A percentile compares a stretch with the other conserved stretches of the same genome.
Evolutionary conservation across 257 asterid genomes (phyloP).

Genomic region (Solanum pimpinellifolium): DNA sequence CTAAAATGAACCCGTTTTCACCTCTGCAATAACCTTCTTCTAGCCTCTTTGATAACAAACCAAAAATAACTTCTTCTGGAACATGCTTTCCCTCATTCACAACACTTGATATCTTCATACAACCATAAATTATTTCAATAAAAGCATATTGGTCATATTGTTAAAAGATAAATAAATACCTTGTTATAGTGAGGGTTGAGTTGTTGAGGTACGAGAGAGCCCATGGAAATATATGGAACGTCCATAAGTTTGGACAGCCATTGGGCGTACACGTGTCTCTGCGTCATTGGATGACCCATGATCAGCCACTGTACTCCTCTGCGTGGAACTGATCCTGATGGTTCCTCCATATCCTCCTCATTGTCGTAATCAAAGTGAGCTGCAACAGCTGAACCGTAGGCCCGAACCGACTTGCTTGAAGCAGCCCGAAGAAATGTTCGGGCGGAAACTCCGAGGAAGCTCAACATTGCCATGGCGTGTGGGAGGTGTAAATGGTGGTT

Average conservation of each 20-base stretch:
- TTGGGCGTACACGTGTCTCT: slow-evolving; percentile 70
- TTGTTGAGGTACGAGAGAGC: slow-evolving; percentile 73
- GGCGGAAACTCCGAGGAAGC: slow-evolving; percentile 41
- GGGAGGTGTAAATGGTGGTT: background rate
- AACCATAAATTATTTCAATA: background rate
- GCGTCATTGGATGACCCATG: slow-evolving; percentile 73
- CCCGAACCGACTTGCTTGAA: slow-evolving; percentile 7
- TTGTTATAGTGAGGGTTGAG: slow-evolving; percentile 64
- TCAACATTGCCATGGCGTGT: slow-evolving; percentile 42
- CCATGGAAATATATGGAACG: slow-evolving; percentile 91
- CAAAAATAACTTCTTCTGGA: slow-evolving; percentile 66
- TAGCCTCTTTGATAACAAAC: slow-evolving; percentile 66
- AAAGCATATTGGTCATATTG: background rate
- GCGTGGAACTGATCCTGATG: slow-evolving; percentile 42
- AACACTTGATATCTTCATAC: slow-evolving; percentile 49
- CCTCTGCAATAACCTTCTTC: slow-evolving; percentile 79
- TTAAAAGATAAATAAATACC: slow-evolving; percentile 17
- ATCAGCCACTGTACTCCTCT: slow-evolving; percentile 93
- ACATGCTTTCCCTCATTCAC: slow-evolving; percentile 70
- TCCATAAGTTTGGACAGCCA: slow-evolving; percentile 68
- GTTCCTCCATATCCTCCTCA: slow-evolving; percentile 32
- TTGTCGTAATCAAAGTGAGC: slow-evolving; percentile 35
- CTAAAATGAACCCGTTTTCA: slow-evolving; percentile 85
- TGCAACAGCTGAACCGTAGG: slow-evolving; percentile 65
- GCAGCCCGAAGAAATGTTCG: slow-evolving; percentile 12